Evolutionary conservation across 129 eudicot genomes (phyloP), one percentile per base, ranked within the genome.

Genomic region (Artemisia annua): DNA sequence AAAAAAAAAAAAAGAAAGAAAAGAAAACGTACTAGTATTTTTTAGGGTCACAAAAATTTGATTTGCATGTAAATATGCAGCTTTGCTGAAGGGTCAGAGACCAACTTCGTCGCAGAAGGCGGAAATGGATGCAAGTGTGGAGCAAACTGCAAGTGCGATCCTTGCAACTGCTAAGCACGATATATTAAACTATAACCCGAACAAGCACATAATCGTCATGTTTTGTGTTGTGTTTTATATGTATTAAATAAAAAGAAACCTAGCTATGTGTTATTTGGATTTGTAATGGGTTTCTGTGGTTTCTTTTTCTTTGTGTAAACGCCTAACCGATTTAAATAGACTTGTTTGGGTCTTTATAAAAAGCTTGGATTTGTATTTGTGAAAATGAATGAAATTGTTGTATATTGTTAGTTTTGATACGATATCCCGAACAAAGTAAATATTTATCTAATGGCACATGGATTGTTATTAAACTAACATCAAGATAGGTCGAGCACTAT

Each of bases 121-220:
- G 86, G 83, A 63, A 63, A 86, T 66, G 79, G 66, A 13, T 87
- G 91, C 87, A 84, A 75, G 68, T 86, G 91, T 49, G 88, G 91
- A 39, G 12, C 67, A 71, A 83, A 70, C 91, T 86, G 91, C 88
- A 77, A 57, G 44, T 88, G 96, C 53, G 78, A 88, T 60, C 91
- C 96, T 30, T 88, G 96, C 85, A 85, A 78, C 68, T 88, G 91
- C 75, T 87, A 77, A 83, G 49, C 62, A 30, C 20, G 52, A 3
- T 18, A n/a, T n/a, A 10, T 11, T 3, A 44, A 35, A 49, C 61
- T 46, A 54, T 20, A 67, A 71, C 62, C 76, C 84, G 7, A 75
- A 65, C 76, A 75, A 65, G 70, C 55, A 69, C 12, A 66, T 54
- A 63, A 39, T 39, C 67, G 66, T 56, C 48, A 57, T 62, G 66